Conservation (phyloP, 1,139 yeast species). For the Pichia sp. region DNA sequence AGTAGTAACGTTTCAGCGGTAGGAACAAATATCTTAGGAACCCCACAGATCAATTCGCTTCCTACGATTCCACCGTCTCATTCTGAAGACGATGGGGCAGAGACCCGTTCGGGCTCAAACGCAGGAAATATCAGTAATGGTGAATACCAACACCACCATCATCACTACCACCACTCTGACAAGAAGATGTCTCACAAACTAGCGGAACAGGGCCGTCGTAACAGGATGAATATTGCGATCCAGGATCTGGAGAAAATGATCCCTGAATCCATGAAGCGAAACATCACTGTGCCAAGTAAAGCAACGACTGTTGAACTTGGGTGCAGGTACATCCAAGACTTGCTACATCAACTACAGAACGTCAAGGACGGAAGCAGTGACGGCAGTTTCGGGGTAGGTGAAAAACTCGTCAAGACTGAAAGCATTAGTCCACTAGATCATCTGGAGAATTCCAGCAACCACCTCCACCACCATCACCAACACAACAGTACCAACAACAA, state of each 20-base stretch:
- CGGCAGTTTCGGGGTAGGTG: not conserved
- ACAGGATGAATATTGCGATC: slow-evolving; percentile 84
- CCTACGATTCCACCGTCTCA: not conserved
- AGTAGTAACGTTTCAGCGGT: slow-evolving; percentile 3
- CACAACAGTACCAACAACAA: not conserved
- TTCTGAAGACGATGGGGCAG: not conserved
- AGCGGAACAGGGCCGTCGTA: slow-evolving; percentile 95
- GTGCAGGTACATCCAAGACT: slow-evolving; percentile 56
- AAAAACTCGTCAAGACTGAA: not conserved
- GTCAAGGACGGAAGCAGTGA: not conserved
- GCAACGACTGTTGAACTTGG: slow-evolving; percentile 95
- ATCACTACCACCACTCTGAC: slow-evolving; percentile 28
- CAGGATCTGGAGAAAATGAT: slow-evolving; percentile 66
- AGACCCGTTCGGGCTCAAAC: not conserved
- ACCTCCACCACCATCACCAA: not conserved
- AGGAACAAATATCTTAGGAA: slow-evolving; percentile 9
- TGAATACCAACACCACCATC: not conserved
- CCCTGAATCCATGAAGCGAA: slow-evolving; percentile 58
- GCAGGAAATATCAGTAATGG: not conserved
- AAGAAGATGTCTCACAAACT: slow-evolving; percentile 82
- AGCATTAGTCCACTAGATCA: slow-evolving; percentile 25
- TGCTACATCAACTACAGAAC: slow-evolving; percentile 38
- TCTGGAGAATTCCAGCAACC: not conserved
- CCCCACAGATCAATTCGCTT: not conserved
- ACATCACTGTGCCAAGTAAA: slow-evolving; percentile 67